Conservation (phyloP, 768 basidiomycete species). For the Leucocoprinus leucothites region DNA sequence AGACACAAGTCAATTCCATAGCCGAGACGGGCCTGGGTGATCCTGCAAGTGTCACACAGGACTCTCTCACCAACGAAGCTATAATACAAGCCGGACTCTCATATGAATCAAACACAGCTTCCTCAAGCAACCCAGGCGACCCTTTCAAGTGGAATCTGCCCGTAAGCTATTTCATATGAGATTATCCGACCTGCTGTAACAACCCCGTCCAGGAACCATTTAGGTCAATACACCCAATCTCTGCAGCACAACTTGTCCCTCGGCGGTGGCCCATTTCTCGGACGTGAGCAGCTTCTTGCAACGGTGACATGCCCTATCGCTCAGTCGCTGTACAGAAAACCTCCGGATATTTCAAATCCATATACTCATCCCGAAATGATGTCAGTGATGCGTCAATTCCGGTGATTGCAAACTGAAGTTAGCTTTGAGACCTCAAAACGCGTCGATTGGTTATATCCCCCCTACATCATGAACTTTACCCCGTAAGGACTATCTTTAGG, state of each 20-base stretch:
- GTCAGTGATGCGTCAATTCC: background rate
- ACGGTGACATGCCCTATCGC: background rate
- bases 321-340: background rate
- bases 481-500: background rate
- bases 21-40: background rate
- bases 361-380: conserved; percentile 1
- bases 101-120: background rate
- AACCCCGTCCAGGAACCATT: background rate
- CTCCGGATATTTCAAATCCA: background rate
- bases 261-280: conserved; percentile 8
- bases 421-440: conserved; percentile 8
- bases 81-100: background rate
- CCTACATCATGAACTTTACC: conserved; percentile 9
- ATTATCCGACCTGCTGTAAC: too few relatives aligned
- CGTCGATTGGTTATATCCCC: conserved; percentile 12
- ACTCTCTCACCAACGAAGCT: background rate
- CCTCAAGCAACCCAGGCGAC: too few relatives aligned
- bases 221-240: conserved; percentile 1
- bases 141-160: background rate
- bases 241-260: conserved; percentile 11
- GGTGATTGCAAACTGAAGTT: background rate
- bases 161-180: too few relatives aligned
- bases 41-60: background rate
- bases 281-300: background rate
- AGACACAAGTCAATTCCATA: too few relatives aligned